Conservation (phyloP, 108 stramenopile species). For the Licmophora abbreviata region DNA sequence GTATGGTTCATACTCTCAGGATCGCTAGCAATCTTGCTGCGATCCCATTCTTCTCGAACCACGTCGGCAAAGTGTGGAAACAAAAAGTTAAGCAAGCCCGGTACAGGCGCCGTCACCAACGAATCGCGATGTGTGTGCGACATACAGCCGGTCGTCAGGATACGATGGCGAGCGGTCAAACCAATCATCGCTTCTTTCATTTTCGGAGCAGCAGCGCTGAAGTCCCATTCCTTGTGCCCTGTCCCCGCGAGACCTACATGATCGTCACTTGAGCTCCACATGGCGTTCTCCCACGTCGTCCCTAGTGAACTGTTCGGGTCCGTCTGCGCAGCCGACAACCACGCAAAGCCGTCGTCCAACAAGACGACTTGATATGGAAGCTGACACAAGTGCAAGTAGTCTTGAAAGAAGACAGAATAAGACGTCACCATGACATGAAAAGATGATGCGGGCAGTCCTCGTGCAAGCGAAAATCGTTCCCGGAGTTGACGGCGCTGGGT, state of each 20-base stretch:
- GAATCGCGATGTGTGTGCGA: constrained; percentile 16
- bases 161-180: constrained; percentile 75
- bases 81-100: constrained; percentile 55
- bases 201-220: constrained; percentile 25
- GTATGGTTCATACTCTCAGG: constrained; percentile 63
- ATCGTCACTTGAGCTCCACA: constrained; percentile 58
- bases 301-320: constrained; percentile 59
- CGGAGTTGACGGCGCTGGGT: constrained; percentile 39
- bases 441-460: constrained; percentile 52
- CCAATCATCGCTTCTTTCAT: constrained; percentile 57
- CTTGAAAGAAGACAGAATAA: constrained; percentile 54
- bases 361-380: constrained; percentile 65
- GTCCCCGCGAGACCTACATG: constrained; percentile 54
- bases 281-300: constrained; percentile 51
- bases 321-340: constrained; percentile 61
- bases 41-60: constrained; percentile 80
- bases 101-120: constrained; percentile 37
- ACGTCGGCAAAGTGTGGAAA: constrained; percentile 62
- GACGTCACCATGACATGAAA: constrained; percentile 75
- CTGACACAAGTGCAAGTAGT: constrained; percentile 76
- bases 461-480: constrained; percentile 41
- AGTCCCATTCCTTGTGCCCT: constrained; percentile 41
- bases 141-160: constrained; percentile 47
- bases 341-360: constrained; percentile 71
- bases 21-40: constrained; percentile 50